Evolutionary conservation across 164 flowering plant species (phyloP), one percentile per base, ranked within the genome.

Genomic region (Buxus sempervirens): DNA sequence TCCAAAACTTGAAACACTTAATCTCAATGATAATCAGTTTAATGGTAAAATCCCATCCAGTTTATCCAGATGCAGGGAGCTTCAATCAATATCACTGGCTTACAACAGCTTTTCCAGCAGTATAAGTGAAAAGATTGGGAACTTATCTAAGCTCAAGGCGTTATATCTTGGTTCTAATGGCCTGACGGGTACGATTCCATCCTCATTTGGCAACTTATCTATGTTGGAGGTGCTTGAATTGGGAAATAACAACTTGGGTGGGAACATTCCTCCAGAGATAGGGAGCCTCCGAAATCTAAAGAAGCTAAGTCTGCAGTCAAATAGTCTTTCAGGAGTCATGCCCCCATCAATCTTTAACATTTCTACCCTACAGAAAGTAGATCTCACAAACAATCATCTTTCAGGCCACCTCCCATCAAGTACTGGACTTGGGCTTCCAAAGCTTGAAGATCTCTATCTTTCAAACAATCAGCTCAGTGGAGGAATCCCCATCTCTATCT

Each of bases 261-360:
- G 77, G 57, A 25, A 16, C 1, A 64, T 77, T 23, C 76, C 76
- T 5, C 2, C 25, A 15, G 77, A 68, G 59, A 25, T 74, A 0
- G 67, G 77, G 14, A 64, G 64, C 64, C 73, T 77, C 48, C 26
- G 16, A 6, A 24, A 57, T 62, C 62, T 77, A 14, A 41, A 19
- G 49, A 23, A 16, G 12, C 59, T 77, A 18, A 16, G 27, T n/a
- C 19, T 73, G 25, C 27, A 19, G 20, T 4, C 6, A 10, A 77
- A 77, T 27, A 0, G 28, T 19, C 74, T 77, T 21, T 54, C 68
- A 9, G 77, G 75, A 28, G 20, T 69, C 0, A 58, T 70, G 36
- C 74, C 74, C 16, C 22, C 25, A 23, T 15, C 58, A n/a, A 67
- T 73, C 54, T 70, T 70, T 62, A 73, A 73, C 60, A 63, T 73